These are phyloP conservation scores for Tylopilus subfusipes DNA, from an alignment of 768 basidiomycete genomes.

Conservation along the genomic window DNA sequence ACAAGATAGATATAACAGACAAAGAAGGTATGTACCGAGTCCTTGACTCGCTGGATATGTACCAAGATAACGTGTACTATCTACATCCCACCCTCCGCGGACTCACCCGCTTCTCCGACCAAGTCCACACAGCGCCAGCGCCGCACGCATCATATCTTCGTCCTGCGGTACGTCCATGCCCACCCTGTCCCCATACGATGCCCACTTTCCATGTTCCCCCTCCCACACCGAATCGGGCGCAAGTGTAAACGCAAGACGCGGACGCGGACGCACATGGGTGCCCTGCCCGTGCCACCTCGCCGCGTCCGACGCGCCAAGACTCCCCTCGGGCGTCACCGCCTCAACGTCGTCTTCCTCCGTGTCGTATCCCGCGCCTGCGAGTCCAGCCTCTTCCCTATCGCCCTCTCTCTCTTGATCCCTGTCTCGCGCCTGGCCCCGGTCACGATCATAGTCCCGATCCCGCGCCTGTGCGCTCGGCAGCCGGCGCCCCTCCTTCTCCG, in stretches of 20 bases:
- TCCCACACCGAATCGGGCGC: not conserved
- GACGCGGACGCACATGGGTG: not conserved
- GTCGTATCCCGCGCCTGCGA: not conserved
- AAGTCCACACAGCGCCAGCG: conserved; percentile 61
- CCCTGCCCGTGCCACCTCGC: conserved; percentile 35
- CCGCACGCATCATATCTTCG: conserved; percentile 69
- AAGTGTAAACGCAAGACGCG: not conserved
- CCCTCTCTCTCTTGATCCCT: conserved; percentile 8
- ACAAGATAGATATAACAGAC: not conserved
- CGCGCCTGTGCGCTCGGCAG: conserved; percentile 1
- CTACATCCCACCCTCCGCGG: not conserved
- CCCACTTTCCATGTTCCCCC: not conserved
- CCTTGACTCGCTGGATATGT: conserved; percentile 3
- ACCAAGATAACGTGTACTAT: conserved; percentile 12
- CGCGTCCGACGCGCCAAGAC: conserved; percentile 41
- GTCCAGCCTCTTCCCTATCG: conserved; percentile 8
- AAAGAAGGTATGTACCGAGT: conserved; percentile 2
- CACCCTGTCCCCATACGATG: not conserved
- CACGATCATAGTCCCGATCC: not conserved
- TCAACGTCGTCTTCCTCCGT: conserved; percentile 67
- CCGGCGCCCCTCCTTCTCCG: conserved; percentile 39
- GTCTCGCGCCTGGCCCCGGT: not conserved
- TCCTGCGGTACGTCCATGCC: conserved; percentile 37
- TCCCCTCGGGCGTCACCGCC: conserved; percentile 60
- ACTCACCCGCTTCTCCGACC: conserved; percentile 27